Percentiles rank a stretch among this genome's conserved stretches.
Conservation (phyloP, 2,329 filamentous ascomycete species). For the Ceratocystis huliohia region DNA sequence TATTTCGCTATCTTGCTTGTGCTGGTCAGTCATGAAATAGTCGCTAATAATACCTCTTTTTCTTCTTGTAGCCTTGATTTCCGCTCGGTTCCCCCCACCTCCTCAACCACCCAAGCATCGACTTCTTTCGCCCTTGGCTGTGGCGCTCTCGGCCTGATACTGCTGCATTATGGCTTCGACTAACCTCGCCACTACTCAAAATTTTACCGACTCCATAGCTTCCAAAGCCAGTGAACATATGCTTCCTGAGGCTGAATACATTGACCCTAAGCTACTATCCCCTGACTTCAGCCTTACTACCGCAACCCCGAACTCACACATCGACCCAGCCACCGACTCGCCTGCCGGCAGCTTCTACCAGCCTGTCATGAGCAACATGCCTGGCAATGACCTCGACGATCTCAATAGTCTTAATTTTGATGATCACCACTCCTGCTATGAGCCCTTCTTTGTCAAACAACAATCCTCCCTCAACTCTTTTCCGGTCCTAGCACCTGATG, state of each 20-base stretch:
- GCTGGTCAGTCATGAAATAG: background rate
- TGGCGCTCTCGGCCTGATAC: background rate
- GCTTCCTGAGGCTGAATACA: background rate
- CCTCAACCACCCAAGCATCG: background rate
- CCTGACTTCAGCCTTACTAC: background rate
- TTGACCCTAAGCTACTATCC: slow-evolving; percentile 7
- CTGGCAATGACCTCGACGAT: background rate
- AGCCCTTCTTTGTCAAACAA: background rate
- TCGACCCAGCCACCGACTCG: background rate
- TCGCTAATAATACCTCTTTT: background rate
- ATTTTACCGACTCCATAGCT: background rate
- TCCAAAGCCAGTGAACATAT: background rate
- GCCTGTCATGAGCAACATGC: background rate
- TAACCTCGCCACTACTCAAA: background rate
- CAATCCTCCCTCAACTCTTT: background rate
- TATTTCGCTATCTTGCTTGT: background rate
- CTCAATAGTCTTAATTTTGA: background rate
- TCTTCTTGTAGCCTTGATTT: background rate
- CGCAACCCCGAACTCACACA: background rate
- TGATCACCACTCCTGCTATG: background rate
- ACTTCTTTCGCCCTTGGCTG: background rate
- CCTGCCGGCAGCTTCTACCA: slow-evolving; percentile 1
- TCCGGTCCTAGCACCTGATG: background rate
- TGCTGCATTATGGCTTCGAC: background rate
- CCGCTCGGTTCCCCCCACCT: background rate